Percentiles rank a stretch among this genome's conserved stretches.
These are phyloP conservation scores for Ceratobasidium theobromae DNA, from an alignment of 1,284 basidiomycete species.

Conservation along the genomic window DNA sequence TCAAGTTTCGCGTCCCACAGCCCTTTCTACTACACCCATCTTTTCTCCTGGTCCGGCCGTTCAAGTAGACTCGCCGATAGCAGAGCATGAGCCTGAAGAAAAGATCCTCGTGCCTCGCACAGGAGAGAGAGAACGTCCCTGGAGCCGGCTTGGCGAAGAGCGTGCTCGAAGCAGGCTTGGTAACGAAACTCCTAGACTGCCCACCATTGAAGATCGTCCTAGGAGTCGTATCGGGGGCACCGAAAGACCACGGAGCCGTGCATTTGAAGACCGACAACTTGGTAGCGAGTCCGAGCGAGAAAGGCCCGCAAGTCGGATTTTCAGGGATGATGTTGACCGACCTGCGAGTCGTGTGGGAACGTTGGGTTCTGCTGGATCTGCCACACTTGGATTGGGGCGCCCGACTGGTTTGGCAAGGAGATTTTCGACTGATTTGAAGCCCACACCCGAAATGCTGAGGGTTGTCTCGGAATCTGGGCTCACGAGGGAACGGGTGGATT, in stretches of 20 bases:
- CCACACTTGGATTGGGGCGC: slow-evolving; percentile 9
- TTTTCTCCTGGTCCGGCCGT: not conserved
- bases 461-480: slow-evolving; percentile 16
- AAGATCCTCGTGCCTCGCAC: not conserved
- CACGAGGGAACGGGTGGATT: not conserved
- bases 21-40: slow-evolving; percentile 7
- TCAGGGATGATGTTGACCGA: slow-evolving; percentile 14
- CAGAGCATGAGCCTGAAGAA: slow-evolving; percentile 5
- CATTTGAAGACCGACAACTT: not conserved
- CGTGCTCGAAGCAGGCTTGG: not conserved
- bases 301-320: slow-evolving; percentile 13
- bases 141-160: slow-evolving; percentile 16
- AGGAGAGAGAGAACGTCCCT: slow-evolving; percentile 1
- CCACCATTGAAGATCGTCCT: not conserved
- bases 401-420: slow-evolving; percentile 16
- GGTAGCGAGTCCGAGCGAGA: slow-evolving; percentile 1
- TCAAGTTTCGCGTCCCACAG: not conserved
- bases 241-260: not conserved
- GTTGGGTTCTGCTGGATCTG: not conserved
- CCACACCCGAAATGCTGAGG: not conserved
- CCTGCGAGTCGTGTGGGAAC: slow-evolving; percentile 9
- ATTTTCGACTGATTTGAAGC: slow-evolving; percentile 7
- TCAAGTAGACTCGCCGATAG: not conserved
- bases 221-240: not conserved
- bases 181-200: not conserved